Evolutionary conservation across 192 early-diverging fungal species (phyloP), one percentile per base, ranked within the genome.

Genomic region (Linnemannia schmuckeri): DNA sequence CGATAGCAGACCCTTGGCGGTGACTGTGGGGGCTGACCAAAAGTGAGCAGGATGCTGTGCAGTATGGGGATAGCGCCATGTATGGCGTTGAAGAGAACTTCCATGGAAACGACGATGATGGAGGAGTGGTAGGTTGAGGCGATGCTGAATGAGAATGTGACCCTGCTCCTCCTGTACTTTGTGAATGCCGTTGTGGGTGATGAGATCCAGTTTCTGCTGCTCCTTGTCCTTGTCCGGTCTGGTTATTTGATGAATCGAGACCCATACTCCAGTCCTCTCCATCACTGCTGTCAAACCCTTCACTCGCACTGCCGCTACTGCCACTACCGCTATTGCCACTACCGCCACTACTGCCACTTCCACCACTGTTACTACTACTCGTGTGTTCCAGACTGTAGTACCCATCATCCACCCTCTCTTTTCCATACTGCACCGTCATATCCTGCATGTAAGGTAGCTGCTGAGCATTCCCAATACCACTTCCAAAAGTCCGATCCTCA

Each of bases 221-320:
- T 30, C 27, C 61, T 1, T 66, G 61, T 4, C 3, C 61, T 57
- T 57, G 55, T n/a, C 24, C 55, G 24, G 55, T 57, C 27, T 33
- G 61, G 13, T 4, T 66, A 13, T 33, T 66, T 9, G 61, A 35
- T 35, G 13, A 30, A 2, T 66, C 30, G 0, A 66, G 27, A 13
- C 61, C 61, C 24, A n/a, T 10, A 1, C 2, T 75, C 82, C 74
- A 71, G 38, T 78, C 76, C 40, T 77, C 82, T 1, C 77, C 77
- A 37, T 78, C 76, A 46, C 82, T 84, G 54, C 82, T 84, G 30
- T 84, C 76, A 63, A 49, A 38, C 15, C 73, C 63, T 7, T 78
- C 82, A 8, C 77, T 79, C 3, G 75, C 49, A 55, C 81, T 83
- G 0, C 82, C 72, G 30, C 72, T 77, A 47, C 75, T 52, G 5